phyloP scores from a whole-genome alignment of 257 asterid species.

The Nicotiana tabacum region DNA sequence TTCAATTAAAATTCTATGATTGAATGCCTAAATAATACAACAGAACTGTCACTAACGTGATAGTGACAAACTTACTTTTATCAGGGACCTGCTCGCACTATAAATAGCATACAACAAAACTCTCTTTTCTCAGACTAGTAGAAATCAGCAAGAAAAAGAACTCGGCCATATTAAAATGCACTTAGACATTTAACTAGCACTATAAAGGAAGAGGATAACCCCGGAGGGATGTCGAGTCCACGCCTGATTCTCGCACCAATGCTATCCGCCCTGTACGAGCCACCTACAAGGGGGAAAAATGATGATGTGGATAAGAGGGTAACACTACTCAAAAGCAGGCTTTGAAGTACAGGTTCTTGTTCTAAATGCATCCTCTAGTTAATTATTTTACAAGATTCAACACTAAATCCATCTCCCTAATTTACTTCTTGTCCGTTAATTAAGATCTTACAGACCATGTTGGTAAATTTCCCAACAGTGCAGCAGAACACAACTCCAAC shows the following conservation, averaged over 20 bases:
- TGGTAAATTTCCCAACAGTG: neutral
- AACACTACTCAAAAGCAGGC: neutral
- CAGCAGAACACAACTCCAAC: neutral
- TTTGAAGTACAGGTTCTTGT: neutral
- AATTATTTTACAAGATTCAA: neutral
- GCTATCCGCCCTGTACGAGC: slow-evolving; percentile 92
- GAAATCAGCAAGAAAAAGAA: neutral
- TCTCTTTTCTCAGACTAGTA: neutral
- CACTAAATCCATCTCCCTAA: neutral
- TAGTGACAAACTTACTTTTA: neutral
- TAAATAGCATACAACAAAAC: neutral
- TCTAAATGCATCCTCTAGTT: neutral
- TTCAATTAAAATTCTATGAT: neutral
- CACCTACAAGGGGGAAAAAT: slow-evolving; percentile 36
- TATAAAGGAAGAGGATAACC: slow-evolving; percentile 58
- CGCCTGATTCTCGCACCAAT: slow-evolving; percentile 73
- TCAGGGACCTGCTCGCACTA: neutral
- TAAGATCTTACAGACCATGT: neutral
- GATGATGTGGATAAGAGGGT: neutral
- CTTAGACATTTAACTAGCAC: neutral
- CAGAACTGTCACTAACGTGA: neutral
- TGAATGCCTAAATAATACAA: neutral
- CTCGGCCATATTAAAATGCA: neutral
- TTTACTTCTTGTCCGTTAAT: neutral
- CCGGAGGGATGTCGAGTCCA: slow-evolving; percentile 67